Base-by-base conservation (phyloP, 2,329 filamentous ascomycete species). In the Anthostomella pinea region DNA sequence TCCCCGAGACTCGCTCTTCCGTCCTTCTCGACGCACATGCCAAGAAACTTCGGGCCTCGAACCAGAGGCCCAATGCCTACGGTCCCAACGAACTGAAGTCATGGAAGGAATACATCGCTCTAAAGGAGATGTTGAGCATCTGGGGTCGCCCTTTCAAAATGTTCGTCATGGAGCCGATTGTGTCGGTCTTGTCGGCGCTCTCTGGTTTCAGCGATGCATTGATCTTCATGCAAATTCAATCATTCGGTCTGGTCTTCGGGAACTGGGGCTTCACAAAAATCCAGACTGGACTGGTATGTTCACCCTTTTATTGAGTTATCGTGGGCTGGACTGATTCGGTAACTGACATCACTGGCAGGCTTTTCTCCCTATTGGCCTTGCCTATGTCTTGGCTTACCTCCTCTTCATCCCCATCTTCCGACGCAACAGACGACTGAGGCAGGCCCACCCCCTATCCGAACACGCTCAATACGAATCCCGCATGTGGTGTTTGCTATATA, bases 151-250 rank as follows among this genome's bases (percentile, higher is more conserved):
- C 80, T n/a, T 83, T 80, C 60, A 65, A 65, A 39, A 79, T 82
- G 71, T 77, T 82, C 51, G 41, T 75, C 30, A 77, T 68, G 2
- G 79, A 83, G 54, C 76, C 77, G 1, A 83, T 83, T 41, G 78
- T 83, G 13, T 59, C 73, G 23, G 71, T 68, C 36, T 63, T 82
- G 4, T 82, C 77, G 3, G 61, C 78, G 2, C 65, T 82, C 27
- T 75, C 69, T 35, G 78, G 78, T 22, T 82, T 83, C 65, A 74
- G 69, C 48, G 79, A 83, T 49, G 76, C 77, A 1, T 63, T 83
- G 27, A 81, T 83, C 52, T 83, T 83, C 62, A 81, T 78, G 63
- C 81, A 81, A 57, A 70, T 83, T 24, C 75, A 83, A 52, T 78
- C 74, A 0, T 81, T 81, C 42, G 59, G 64, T 2, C 66, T 76